Percentiles rank a stretch among this genome's conserved stretches.
These are phyloP conservation scores for Lecanosticta acicola DNA, from an alignment of 2,329 filamentous ascomycete genomes.

Conservation along the genomic window DNA sequence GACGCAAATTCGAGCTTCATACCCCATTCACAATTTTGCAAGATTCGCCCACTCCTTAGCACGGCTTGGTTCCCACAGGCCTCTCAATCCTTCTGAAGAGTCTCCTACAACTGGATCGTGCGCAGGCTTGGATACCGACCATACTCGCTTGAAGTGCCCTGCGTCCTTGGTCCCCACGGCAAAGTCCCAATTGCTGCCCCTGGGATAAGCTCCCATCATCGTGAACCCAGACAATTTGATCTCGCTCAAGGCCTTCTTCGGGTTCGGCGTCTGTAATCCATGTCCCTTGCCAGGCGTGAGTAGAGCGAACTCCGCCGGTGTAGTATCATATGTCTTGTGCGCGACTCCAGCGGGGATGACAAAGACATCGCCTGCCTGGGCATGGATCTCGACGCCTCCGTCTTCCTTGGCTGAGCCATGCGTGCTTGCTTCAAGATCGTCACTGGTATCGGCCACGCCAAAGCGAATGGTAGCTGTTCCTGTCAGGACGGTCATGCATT, in stretches of 20 bases:
- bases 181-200: constrained; percentile 48
- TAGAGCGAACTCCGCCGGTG: constrained; percentile 38
- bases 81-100: constrained; percentile 34
- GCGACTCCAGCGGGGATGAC: constrained; percentile 53
- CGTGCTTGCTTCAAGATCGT: constrained; percentile 38
- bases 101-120: constrained; percentile 47
- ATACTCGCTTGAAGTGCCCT: constrained; percentile 40
- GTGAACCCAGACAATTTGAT: constrained; percentile 44
- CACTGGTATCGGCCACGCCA: constrained; percentile 47
- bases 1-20: neutral
- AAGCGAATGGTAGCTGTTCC: constrained; percentile 51
- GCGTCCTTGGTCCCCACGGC: constrained; percentile 41
- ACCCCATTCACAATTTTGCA: neutral
- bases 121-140: constrained; percentile 42
- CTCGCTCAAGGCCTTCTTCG: constrained; percentile 32
- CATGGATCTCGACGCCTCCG: constrained; percentile 47
- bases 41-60: constrained; percentile 1
- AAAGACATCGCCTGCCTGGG: constrained; percentile 52
- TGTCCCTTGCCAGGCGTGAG: constrained; percentile 43
- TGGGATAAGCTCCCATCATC: constrained; percentile 56
- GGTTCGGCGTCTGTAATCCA: constrained; percentile 31
- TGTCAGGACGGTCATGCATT: constrained; percentile 54
- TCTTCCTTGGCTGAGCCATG: constrained; percentile 38
- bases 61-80: constrained; percentile 33
- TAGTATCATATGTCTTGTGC: constrained; percentile 49